Conservation (phyloP, 352 stramenopile species). For the Pythium myriotylum region DNA sequence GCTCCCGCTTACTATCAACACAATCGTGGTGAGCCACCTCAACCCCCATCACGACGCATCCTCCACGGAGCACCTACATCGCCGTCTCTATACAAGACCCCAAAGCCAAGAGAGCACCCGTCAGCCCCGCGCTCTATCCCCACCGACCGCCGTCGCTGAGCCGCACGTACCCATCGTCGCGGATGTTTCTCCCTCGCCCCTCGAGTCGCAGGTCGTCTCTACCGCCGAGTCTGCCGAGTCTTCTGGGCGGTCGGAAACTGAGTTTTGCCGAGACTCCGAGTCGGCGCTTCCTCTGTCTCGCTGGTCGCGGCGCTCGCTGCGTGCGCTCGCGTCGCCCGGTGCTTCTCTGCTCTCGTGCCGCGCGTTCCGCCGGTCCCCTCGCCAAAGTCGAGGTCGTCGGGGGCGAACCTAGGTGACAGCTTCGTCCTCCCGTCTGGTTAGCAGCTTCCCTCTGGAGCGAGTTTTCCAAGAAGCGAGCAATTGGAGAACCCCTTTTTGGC, state of each 20-base stretch:
- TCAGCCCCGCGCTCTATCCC: too few species aligned
- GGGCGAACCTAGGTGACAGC: background rate
- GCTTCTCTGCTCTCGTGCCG: background rate
- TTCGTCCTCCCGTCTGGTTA: slow-evolving; percentile 1
- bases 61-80: slow-evolving; percentile 5
- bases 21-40: background rate
- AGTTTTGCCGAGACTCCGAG: background rate
- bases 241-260: background rate
- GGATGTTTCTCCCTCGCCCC: background rate
- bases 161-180: slow-evolving; percentile 5
- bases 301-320: background rate
- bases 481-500: background rate
- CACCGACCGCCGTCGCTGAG: too few species aligned
- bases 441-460: background rate
- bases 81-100: slow-evolving; percentile 9
- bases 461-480: background rate
- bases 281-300: background rate
- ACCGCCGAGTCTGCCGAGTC: too few species aligned
- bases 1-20: slow-evolving; percentile 51
- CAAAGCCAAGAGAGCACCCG: too few species aligned
- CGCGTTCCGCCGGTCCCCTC: background rate
- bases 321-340: background rate
- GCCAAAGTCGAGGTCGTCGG: background rate
- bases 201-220: background rate
- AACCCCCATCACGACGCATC: background rate